phyloP scores from a whole-genome alignment of 202 grass and related monocot species.

The Cymbopogon flexuosus region DNA sequence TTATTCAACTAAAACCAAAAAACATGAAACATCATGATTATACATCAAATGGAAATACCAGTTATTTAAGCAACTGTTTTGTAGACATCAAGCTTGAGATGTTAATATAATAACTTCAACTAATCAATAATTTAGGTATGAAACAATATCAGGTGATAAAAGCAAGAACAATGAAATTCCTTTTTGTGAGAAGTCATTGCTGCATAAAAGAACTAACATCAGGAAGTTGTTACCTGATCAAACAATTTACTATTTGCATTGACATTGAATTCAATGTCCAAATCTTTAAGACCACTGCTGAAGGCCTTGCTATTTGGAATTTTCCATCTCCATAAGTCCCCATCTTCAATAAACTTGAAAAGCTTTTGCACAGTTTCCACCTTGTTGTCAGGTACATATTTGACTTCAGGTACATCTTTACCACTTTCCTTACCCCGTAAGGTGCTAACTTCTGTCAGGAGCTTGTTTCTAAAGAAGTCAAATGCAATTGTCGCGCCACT shows the following conservation, averaged over 20 bases:
- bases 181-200: not conserved
- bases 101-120: not conserved
- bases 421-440: slow-evolving; percentile 25
- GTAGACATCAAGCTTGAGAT: not conserved
- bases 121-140: not conserved
- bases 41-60: not conserved
- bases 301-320: slow-evolving; percentile 81
- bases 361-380: slow-evolving; percentile 57
- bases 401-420: slow-evolving; percentile 14
- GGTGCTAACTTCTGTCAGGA: slow-evolving; percentile 31
- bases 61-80: slow-evolving; percentile 2
- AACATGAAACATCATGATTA: not conserved
- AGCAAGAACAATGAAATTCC: not conserved
- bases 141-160: not conserved
- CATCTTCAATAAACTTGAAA: slow-evolving; percentile 88
- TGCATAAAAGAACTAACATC: not conserved
- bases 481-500: slow-evolving; percentile 96
- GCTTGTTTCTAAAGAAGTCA: slow-evolving; percentile 77
- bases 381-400: slow-evolving; percentile 55
- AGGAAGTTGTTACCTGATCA: slow-evolving; percentile 53
- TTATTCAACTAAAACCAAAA: not conserved
- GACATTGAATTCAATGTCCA: slow-evolving; percentile 69
- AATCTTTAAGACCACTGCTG: slow-evolving; percentile 79
- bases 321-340: slow-evolving; percentile 79
- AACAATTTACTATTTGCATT: slow-evolving; percentile 67